These are phyloP conservation scores for Hypoxylon fragiforme DNA, from an alignment of 495 filamentous ascomycete species.

Conservation along the genomic window DNA sequence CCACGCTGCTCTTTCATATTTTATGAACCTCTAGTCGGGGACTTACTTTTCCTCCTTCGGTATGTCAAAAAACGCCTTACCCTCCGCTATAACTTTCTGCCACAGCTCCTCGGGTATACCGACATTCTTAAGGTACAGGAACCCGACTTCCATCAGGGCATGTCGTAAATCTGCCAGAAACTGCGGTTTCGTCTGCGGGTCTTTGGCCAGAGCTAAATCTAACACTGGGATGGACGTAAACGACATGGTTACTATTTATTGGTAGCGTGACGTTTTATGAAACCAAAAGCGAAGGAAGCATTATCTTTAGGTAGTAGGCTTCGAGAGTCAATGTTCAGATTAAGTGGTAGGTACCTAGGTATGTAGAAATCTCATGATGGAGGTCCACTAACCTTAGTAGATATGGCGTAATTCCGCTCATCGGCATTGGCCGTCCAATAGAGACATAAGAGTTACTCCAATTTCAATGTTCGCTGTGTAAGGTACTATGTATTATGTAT, in stretches of 20 bases:
- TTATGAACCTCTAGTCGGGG: no score
- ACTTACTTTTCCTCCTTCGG: constrained; percentile 73
- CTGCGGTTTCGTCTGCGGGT: constrained; percentile 67
- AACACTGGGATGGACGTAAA: constrained; percentile 83
- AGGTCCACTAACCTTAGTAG: constrained; percentile 27
- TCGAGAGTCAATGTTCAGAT: no score
- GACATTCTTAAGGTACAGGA: constrained; percentile 87
- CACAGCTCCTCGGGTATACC: constrained; percentile 71
- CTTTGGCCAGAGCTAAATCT: constrained; percentile 67
- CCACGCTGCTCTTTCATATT: no score
- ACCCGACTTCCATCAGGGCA: constrained; percentile 88
- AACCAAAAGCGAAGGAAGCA: no score
- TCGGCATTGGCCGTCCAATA: constrained; percentile 29
- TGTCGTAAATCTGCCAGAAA: constrained; percentile 76
- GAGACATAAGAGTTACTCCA: constrained; percentile 11
- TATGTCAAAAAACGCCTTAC: constrained; percentile 77
- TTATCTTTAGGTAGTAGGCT: no score
- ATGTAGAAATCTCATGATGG: constrained; percentile 14
- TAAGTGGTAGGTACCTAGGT: no score
- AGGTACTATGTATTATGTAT: not conserved
- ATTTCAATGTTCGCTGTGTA: not conserved
- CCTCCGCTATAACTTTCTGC: constrained; percentile 67
- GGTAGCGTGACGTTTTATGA: not conserved
- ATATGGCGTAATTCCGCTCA: constrained; percentile 40
- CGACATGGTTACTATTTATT: constrained; percentile 44